Evolutionary conservation across 2,329 filamentous ascomycete species (phyloP), one percentile per base, ranked within the genome.

Genomic region (Macrophomina phaseolina): DNA sequence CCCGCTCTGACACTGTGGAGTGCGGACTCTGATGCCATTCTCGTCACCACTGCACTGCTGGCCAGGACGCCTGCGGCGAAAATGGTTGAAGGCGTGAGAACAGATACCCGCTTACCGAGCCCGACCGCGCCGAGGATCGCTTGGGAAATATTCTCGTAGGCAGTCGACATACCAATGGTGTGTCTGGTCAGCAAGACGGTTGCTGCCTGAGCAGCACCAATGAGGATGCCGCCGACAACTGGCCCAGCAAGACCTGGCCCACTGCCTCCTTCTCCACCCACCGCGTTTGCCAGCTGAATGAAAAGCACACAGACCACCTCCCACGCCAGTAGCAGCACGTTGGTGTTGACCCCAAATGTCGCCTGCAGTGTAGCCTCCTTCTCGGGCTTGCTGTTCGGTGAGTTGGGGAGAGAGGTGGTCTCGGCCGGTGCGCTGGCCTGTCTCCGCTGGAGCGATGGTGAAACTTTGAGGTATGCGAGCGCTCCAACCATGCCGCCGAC

Each of bases 71-170:
- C 87, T 0, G 77, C 71, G 0, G 84, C 84, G 70, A 90, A 89
- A 6, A 84, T 58, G 7, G 87, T 77, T 56, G 79, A 80, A 30
- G 80, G 78, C 14, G 71, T 74, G 16, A 77, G 78, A 3, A 46
- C n/a, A 9, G 51, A 38, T 5, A 67, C 53, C 36, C 62, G 32
- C 18, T n/a, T 73, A 7, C 67, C 68, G 64, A 67, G 66, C 55
- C 67, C 60, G 4, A 75, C 70, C 52, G 78, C 62, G 2, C 67
- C 62, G n/a, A 70, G 63, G 18, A 82, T 49, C 73, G 81, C 81
- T 79, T 82, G 84, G 68, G 89, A 80, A 70, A 83, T 81, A 71
- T 90, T 87, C 71, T 90, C 87, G 70, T 87, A 91, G 0, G 84
- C 85, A 1, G 81, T 81, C 2, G 88, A 90, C 2, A 88, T 84